A percentile compares a stretch with the other conserved stretches of the same genome.
Evolutionary conservation across 75 land plant genomes (phyloP).

Genomic region (Selaginella tamariscina): DNA sequence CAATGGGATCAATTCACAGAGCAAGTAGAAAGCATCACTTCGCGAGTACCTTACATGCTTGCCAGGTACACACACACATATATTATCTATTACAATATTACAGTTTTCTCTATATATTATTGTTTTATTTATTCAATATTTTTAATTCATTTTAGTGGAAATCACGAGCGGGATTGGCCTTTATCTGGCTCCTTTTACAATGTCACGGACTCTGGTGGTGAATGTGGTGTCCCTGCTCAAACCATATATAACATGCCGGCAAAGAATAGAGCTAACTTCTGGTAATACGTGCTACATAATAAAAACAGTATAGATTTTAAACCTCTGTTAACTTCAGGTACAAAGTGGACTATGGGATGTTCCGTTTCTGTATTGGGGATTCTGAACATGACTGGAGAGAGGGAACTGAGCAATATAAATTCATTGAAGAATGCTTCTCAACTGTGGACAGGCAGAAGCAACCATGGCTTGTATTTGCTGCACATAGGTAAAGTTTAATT

Average conservation of each 20-base stretch:
- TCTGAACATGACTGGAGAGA: constrained; percentile 75
- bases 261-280: constrained; percentile 65
- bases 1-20: constrained; percentile 88
- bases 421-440: constrained; percentile 66
- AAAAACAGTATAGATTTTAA: too few species aligned
- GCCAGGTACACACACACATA: constrained; percentile 66
- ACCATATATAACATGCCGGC: constrained; percentile 69
- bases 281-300: constrained; percentile 27
- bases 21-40: constrained; percentile 55
- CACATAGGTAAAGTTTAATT: too few species aligned
- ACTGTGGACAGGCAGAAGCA: constrained; percentile 60
- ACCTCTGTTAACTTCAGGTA: constrained; percentile 65
- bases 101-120: too few species aligned
- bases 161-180: constrained; percentile 92
- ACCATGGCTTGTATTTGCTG: constrained; percentile 74
- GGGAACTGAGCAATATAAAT: constrained; percentile 70
- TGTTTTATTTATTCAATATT: too few species aligned
- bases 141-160: constrained; percentile 43
- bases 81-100: too few species aligned
- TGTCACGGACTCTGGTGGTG: constrained; percentile 64
- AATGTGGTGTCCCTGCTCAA: constrained; percentile 75
- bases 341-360: constrained; percentile 69
- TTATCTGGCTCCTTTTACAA: constrained; percentile 58
- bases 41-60: constrained; percentile 80
- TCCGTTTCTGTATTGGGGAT: constrained; percentile 76